A percentile compares a stretch with the other conserved stretches of the same genome.
phyloP scores from a whole-genome alignment of 371 early-diverging fungal genomes.

The Lichtheimia corymbifera region DNA sequence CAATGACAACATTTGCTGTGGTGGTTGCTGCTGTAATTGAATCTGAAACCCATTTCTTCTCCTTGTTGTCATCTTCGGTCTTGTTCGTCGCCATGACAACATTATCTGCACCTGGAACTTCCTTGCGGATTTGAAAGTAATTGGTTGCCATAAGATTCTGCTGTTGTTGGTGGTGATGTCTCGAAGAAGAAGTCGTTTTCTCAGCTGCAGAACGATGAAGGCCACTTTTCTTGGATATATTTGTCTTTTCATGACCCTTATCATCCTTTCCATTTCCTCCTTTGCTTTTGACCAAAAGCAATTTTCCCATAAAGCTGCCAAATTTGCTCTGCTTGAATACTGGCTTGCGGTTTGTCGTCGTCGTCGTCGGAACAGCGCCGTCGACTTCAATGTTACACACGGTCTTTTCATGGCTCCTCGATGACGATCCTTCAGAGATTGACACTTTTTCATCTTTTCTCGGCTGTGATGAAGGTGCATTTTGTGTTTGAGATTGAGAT shows the following conservation, averaged over 20 bases:
- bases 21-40: slow-evolving; percentile 1
- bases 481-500: background rate
- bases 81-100: background rate
- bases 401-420: background rate
- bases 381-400: background rate
- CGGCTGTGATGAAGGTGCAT: background rate
- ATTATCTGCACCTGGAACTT: too few relatives aligned
- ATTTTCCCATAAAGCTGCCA: slow-evolving; percentile 38
- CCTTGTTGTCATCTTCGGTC: background rate
- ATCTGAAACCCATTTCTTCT: slow-evolving; percentile 6
- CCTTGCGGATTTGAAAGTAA: too few relatives aligned
- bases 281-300: slow-evolving; percentile 18
- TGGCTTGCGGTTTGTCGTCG: slow-evolving; percentile 1
- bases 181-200: too few relatives aligned
- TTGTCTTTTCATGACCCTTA: background rate
- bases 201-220: too few relatives aligned
- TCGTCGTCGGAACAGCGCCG: background rate
- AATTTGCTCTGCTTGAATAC: slow-evolving; percentile 17
- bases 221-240: background rate
- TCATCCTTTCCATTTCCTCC: background rate
- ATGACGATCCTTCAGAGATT: background rate
- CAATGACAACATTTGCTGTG: background rate
- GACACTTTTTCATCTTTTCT: background rate
- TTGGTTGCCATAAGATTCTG: too few relatives aligned
- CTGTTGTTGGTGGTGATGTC: too few relatives aligned